Evolutionary conservation across 805 yeast species (phyloP), one percentile per base, ranked within the genome.

Genomic region (Maudiozyma turicensis): DNA sequence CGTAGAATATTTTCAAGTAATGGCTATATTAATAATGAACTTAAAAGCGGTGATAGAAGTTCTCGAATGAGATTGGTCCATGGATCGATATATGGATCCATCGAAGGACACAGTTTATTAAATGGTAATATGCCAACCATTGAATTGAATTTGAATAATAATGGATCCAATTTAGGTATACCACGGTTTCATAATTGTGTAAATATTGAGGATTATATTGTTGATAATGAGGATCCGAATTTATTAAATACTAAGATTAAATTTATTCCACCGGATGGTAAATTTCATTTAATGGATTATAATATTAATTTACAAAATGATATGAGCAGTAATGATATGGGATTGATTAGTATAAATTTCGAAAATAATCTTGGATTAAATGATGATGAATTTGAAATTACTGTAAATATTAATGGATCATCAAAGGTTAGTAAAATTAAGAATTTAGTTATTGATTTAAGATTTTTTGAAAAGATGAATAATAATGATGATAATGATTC

Each of bases 251-350:
- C 40, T 0, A 60, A 89, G 14, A 20, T 50, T 33, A 71, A 80
- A 14, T 87, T 91, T 58, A 74, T 85, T 15, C 99, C 98, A 5
- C 95, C 98, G 0, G 96, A 91, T 65, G 97, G 95, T 6, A 74
- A 70, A 50, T 78, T 80, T 40, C 70, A 73, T 3, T 61, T 90
- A 26, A 76, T 82, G 74, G 65, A 76, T 8, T 90, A 90, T 64
- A 71, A 75, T 6, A 63, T 85, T 32, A 85, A 84, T 54, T 58
- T 83, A n/a, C 28, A 5, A 14, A 67, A 65, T 47, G 51, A 45
- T 14, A 40, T 38, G 28, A 45, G 31, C 20, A 40, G 47, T 14
- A 49, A 46, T 30, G 35, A 47, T 20, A 39, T 50, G 20, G 66
- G 73, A 1, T 49, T 68, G 9, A 54, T 71, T 1, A 57, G 52